Base-by-base conservation (phyloP, 768 basidiomycete species). In the Suillus hirtellus region DNA sequence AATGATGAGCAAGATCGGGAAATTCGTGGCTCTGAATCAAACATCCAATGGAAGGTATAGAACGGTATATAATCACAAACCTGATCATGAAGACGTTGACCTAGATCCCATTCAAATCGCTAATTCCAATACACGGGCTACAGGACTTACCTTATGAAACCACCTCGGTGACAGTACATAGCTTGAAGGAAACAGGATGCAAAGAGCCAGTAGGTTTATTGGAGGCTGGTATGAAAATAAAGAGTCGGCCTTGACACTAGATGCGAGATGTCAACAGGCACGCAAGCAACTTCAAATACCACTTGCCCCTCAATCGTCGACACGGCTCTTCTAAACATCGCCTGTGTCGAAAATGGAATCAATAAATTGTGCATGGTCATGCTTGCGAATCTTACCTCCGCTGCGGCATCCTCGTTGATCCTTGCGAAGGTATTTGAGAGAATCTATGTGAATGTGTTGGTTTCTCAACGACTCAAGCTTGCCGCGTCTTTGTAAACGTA, bases 171-270 rank as follows among this genome's bases (percentile, higher is more conserved):
- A 84, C n/a, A 97, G 80, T 59, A 95, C 76, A 73, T 92, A 95
- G 66, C 89, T 92, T 24, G 91, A 82, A 2, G 97, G 95, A 65
- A 95, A 80, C 84, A 99, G 90, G 66, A 96, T 80, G 59, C 87
- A 86, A 15, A 99, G 78, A 0, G 96, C 97, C 49, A 96, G 64
- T 7, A 98, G 76, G 74, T 99, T 99, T 70, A 99, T 77, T 0
- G 97, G 97, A 1, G 96, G 90, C 70, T 95, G 93, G 73, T 98
- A 98, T 27, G 92, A 95, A 73, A 97, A 98, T 14, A 98, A 73
- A 0, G 87, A 93, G 73, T 98, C 95, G 34, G 92, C 93, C 70
- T 95, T 93, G 58, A 94, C 93, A 43, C 92, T 84, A 43, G 69
- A 46, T 15, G 46, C 17, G n/a, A 56, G 60, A 34, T 55, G 34